A percentile compares a stretch with the other conserved stretches of the same genome.
These are phyloP conservation scores for Suhomyces tanzawaensis DNA, from an alignment of 805 yeast genomes.

Conservation along the genomic window DNA sequence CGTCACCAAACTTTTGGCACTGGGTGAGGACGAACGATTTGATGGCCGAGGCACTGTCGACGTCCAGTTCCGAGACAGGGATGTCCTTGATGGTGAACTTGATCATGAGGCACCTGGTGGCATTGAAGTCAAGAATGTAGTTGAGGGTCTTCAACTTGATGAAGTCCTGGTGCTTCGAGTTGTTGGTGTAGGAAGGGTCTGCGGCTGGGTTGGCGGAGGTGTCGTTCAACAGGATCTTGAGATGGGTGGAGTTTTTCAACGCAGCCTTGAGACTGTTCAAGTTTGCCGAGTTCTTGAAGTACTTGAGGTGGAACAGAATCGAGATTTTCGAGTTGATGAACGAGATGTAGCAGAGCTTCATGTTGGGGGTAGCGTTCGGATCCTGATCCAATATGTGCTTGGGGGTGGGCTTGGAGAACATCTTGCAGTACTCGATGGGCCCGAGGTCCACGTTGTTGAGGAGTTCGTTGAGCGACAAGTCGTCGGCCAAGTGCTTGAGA, in stretches of 20 bases:
- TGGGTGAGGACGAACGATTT: slow-evolving; percentile 24
- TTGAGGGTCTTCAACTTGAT: slow-evolving; percentile 41
- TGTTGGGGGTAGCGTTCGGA: slow-evolving; percentile 10
- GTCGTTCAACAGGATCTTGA: slow-evolving; percentile 32
- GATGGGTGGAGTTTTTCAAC: slow-evolving; percentile 24
- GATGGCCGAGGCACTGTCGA: slow-evolving; percentile 5
- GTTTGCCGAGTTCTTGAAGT: slow-evolving; percentile 24
- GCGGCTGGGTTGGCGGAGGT: slow-evolving; percentile 1
- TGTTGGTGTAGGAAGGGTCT: not conserved
- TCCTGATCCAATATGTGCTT: slow-evolving; percentile 9
- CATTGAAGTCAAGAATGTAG: slow-evolving; percentile 38
- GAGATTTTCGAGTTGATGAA: slow-evolving; percentile 36
- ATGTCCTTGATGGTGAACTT: slow-evolving; percentile 9
- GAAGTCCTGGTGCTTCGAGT: slow-evolving; percentile 24
- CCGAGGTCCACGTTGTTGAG: slow-evolving; percentile 52
- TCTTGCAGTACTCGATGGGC: slow-evolving; percentile 58
- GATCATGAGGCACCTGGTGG: slow-evolving; percentile 34
- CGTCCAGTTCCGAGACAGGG: slow-evolving; percentile 13
- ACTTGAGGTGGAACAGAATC: slow-evolving; percentile 31
- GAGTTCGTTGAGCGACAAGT: slow-evolving; percentile 29
- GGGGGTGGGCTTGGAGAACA: slow-evolving; percentile 33
- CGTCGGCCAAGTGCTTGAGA: slow-evolving; percentile 25
- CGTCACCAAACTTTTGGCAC: slow-evolving; percentile 39
- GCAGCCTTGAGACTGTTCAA: slow-evolving; percentile 22
- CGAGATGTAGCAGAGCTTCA: slow-evolving; percentile 34